A percentile compares a stretch with the other conserved stretches of the same genome.
These are phyloP conservation scores for Spatholobus suberectus DNA, from an alignment of 306 rosid species.

Conservation along the genomic window DNA sequence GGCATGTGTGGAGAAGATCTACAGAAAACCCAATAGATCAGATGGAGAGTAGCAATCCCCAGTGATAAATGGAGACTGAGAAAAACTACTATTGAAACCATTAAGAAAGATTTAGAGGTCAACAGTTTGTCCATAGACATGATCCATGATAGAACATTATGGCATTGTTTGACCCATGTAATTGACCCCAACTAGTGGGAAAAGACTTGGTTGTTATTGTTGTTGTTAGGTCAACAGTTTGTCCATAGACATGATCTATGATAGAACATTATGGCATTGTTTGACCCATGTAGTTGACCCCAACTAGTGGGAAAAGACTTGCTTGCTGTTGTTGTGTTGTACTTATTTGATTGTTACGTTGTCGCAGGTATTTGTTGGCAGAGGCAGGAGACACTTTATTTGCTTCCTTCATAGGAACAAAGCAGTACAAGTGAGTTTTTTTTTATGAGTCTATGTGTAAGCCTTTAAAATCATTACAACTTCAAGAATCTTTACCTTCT, in stretches of 20 bases:
- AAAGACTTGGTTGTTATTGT: neutral
- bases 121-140: neutral
- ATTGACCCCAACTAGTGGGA: constrained; percentile 1
- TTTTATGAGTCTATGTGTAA: constrained; percentile 19
- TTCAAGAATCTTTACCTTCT: constrained; percentile 38
- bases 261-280: neutral
- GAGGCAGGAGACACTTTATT: constrained; percentile 97
- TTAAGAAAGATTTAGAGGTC: neutral
- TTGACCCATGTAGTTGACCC: neutral
- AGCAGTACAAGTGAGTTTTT: constrained; percentile 87
- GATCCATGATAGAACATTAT: neutral
- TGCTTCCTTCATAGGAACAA: constrained; percentile 97
- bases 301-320: neutral
- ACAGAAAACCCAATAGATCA: neutral
- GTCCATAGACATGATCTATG: neutral
- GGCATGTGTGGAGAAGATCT: neutral
- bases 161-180: neutral
- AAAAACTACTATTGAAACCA: neutral
- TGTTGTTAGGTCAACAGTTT: neutral
- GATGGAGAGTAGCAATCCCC: neutral
- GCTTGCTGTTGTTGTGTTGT: neutral
- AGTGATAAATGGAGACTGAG: neutral
- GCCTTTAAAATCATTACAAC: constrained; percentile 32
- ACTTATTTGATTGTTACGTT: constrained; percentile 41
- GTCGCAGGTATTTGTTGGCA: constrained; percentile 85